Base-by-base conservation (phyloP, 164 flowering plant species). In the Hamamelis virginiana region DNA sequence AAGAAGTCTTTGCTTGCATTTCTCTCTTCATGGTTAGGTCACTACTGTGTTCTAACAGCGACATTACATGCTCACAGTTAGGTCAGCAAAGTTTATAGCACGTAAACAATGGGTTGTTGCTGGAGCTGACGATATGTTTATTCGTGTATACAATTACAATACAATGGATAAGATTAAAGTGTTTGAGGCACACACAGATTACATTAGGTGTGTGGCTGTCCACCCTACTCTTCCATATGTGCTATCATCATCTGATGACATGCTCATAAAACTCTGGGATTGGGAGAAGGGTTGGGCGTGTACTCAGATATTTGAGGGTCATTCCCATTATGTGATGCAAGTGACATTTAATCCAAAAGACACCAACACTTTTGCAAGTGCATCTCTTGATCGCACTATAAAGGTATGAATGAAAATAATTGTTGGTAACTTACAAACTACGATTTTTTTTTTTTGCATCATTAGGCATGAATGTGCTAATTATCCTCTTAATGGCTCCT, bases 251-350 rank as follows among this genome's bases (percentile, higher is more conserved):
- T 91, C 98, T 68, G 98, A 92, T 88, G 98, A 92, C 83, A 89
- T 85, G 93, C 91, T 88, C 70, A 91, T 92, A 68, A 92, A 89
- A 80, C 89, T 92, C 13, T 92, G 98, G 97, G 98, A 93, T 73
- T 93, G 98, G 98, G 98, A 93, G 48, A 93, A 91, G 79, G 95
- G 91, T 27, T 93, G 97, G 98, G 75, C 73, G 59, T 88, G 95
- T 65, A 89, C 92, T 65, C 97, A 92, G 67, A 87, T 89, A 33
- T 95, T 95, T 68, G 97, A 91, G 74, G 97, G 98, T 6, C 98
- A 95, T 75, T 92, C 97, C 16, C 98, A 95, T 76, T 95, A 92
- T 72, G 98, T 95, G 51, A 95, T 95, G 98, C 98, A 92, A 85
- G 94, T 95, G 59, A 86, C 94, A 26, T 85, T 95, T 76, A 91